Conservation (phyloP, 164 flowering plant species). For the Sedum album region DNA sequence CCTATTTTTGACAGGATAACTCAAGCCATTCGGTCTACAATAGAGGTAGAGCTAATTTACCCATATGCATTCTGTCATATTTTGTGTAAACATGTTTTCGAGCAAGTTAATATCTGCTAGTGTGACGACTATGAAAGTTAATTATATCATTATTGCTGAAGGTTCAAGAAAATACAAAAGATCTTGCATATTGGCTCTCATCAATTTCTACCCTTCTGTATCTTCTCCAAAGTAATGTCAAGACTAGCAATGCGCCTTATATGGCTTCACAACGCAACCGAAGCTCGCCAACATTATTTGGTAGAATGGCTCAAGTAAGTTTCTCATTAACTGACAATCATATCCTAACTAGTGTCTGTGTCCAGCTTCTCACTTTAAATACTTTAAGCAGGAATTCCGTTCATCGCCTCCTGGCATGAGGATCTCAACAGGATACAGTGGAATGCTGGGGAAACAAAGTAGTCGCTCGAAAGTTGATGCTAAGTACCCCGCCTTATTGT, state of each 20-base stretch:
- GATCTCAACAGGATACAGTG: slow-evolving; percentile 54
- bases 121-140: not conserved
- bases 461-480: slow-evolving; percentile 93
- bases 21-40: slow-evolving; percentile 75
- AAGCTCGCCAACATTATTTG: slow-evolving; percentile 81
- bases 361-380: not conserved
- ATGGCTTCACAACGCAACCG: slow-evolving; percentile 88
- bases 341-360: not conserved
- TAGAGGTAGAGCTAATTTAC: slow-evolving; percentile 48
- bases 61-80: not conserved
- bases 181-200: slow-evolving; percentile 82
- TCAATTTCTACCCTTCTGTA: slow-evolving; percentile 76
- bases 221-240: slow-evolving; percentile 94
- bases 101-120: not conserved
- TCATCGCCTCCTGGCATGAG: slow-evolving; percentile 91
- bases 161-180: slow-evolving; percentile 78
- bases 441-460: slow-evolving; percentile 61
- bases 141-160: slow-evolving; percentile 17
- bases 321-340: not conserved
- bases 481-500: slow-evolving; percentile 92
- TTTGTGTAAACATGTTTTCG: not conserved
- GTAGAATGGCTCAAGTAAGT: slow-evolving; percentile 90
- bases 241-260: slow-evolving; percentile 91
- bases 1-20: slow-evolving; percentile 87
- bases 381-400: slow-evolving; percentile 50